A percentile compares a stretch with the other conserved stretches of the same genome.
phyloP scores from a whole-genome alignment of 345 rosid species.

The Salix dunnii region DNA sequence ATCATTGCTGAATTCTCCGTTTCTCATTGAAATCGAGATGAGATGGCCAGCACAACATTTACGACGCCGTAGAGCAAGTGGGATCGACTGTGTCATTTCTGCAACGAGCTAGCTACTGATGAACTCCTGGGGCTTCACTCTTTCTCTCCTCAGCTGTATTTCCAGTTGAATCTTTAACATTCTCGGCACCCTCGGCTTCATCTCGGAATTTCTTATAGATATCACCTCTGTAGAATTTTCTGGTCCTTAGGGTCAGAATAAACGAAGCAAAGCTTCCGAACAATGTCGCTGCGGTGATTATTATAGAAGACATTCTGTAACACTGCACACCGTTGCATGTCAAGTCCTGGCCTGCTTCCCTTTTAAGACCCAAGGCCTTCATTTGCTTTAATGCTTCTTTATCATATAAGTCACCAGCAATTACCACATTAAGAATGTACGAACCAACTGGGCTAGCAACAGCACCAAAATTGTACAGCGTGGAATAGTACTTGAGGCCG shows the following conservation, averaged over 20 bases:
- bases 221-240: slow-evolving; percentile 14
- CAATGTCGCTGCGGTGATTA: slow-evolving; percentile 14
- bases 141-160: not conserved
- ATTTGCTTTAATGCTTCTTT: slow-evolving; percentile 9
- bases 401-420: slow-evolving; percentile 12
- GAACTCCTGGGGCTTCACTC: too few species aligned
- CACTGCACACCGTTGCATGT: slow-evolving; percentile 18
- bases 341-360: slow-evolving; percentile 6
- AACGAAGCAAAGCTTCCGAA: slow-evolving; percentile 11
- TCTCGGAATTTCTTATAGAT: slow-evolving; percentile 19
- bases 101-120: too few species aligned
- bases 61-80: too few species aligned
- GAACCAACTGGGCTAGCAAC: slow-evolving; percentile 21
- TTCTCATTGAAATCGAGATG: too few species aligned
- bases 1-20: too few species aligned
- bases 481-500: slow-evolving; percentile 23
- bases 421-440: slow-evolving; percentile 12
- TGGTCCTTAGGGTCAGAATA: slow-evolving; percentile 7
- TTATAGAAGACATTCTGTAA: slow-evolving; percentile 14
- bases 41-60: too few species aligned
- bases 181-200: not conserved
- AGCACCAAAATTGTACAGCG: slow-evolving; percentile 19
- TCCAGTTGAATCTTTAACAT: not conserved
- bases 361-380: not conserved
- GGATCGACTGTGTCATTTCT: too few species aligned